Evolutionary conservation across 331 rosid genomes (phyloP).

Genomic region (Arachis monticola): DNA sequence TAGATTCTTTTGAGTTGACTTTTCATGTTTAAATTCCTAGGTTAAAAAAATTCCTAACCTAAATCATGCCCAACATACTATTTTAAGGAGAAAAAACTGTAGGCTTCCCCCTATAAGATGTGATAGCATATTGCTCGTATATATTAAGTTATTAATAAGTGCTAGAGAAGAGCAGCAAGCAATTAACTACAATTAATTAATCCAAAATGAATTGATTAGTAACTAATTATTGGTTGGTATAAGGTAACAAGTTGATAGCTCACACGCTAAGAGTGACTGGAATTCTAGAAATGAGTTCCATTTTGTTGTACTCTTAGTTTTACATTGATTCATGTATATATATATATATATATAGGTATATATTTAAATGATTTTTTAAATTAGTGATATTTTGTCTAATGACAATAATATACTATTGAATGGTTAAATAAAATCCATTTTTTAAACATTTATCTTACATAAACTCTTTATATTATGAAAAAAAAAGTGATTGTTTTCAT

Average conservation of each 20-base stretch:
- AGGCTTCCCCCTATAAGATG: neutral
- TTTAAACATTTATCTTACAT: too few species aligned
- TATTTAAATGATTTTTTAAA: too few species aligned
- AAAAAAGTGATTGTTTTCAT: too few species aligned
- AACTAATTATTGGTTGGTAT: neutral
- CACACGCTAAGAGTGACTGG: neutral
- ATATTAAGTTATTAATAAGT: neutral
- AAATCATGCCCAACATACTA: neutral
- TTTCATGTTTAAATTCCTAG: neutral
- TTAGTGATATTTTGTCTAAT: too few species aligned
- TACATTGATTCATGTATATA: too few species aligned
- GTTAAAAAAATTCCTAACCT: neutral
- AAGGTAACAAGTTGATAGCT: constrained; percentile 5
- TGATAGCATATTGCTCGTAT: neutral
- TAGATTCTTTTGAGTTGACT: neutral
- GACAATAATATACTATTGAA: too few species aligned
- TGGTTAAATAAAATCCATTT: too few species aligned
- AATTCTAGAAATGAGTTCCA: too few species aligned
- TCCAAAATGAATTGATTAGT: neutral
- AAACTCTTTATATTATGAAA: too few species aligned
- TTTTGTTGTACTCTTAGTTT: too few species aligned
- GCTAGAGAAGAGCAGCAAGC: neutral
- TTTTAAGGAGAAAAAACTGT: neutral
- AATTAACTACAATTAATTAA: neutral
- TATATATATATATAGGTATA: too few species aligned